Evolutionary conservation across 768 basidiomycete genomes (phyloP), one percentile per base, ranked within the genome.

Genomic region (Gelatoporia subvermispora): DNA sequence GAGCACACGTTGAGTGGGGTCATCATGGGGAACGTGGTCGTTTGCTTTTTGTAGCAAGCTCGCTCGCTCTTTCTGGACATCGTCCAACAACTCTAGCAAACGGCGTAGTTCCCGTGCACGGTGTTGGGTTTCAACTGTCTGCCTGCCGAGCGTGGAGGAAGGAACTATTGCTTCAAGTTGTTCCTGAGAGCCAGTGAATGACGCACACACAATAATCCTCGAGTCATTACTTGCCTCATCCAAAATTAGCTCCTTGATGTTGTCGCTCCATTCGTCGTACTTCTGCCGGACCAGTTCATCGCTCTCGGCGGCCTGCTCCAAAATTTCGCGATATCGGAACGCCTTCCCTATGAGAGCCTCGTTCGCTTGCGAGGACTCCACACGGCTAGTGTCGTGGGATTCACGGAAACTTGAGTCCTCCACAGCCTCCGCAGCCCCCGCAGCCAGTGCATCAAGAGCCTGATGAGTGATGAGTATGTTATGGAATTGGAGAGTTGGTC

Each of bases 381-480:
- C 68, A 28, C 92, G 75, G 47, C 71, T 65, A 48, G 78, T 57
- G 39, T 67, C 55, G 1, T 64, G 66, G 20, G 77, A 76, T 53
- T 75, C 74, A 15, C 84, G 79, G 24, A 79, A 70, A 10, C 77
- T 73, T 62, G 91, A 89, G 55, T 93, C 89, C 60, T 91, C 88
- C 13, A 85, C 86, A 15, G 86, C 88, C 65, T 97, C 94, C 13
- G 85, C 86, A 15, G 87, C 88, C 66, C 96, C 94, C 38, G 79
- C 81, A 57, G 95, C 93, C n/a, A 99, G 69, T 18, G 94, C 81
- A 57, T 93, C 92, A 72, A 93, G 77, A 0, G 91, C 82, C 93
- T 96, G 54, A 17, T 9, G 31, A 22, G 16, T 45, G 49, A 15
- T 35, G 21, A 38, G 15, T 24, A n/a, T n/a, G n/a, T n/a, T 51